Evolutionary conservation across 176 grass and related monocot genomes (phyloP), one percentile per base, ranked within the genome.

Genomic region (Paspalum notatum): DNA sequence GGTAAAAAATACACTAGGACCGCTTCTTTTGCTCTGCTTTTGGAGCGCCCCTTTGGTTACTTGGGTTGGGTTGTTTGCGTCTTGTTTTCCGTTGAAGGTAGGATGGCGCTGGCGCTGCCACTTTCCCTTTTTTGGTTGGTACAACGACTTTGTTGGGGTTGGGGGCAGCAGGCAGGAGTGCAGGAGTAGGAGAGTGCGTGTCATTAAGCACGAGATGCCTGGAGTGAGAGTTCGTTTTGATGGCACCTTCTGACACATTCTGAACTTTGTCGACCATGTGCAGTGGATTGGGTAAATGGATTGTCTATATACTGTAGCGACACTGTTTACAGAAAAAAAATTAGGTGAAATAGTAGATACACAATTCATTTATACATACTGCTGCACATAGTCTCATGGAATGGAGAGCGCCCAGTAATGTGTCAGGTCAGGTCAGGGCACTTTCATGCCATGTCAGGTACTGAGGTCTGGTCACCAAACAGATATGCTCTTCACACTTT

Each of bases 111-210:
- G 32, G 32, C 32, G 4, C 65, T 60, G 32, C 2, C 32, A 32
- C 32, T 32, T 32, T 1, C 32, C 32, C 32, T 88, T 88, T 88
- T 66, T 83, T 12, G 80, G 74, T 73, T 83, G 86, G 67, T 66
- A 22, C 67, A 43, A 77, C 86, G 43, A 66, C 74, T 87, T 77
- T 80, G 77, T 15, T 21, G 24, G 57, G 5, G 77, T 15, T 21
- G 24, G 57, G 5, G 11, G 37, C 17, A 26, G 22, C 6, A 32
- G 1, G 27, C 2, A 58, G 13, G 56, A 61, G 1, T 26, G 38
- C 17, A 32, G 4, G n/a, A 32, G 17, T 49, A 16, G 55, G 38
- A 22, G 9, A 22, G 9, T 57, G 17, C 9, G 3, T 8, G 43
- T 78, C 59, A 78, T 51, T 52, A 10, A 80, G 17, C 60, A 68